Evolutionary conservation across 2,329 filamentous ascomycete species (phyloP), one percentile per base, ranked within the genome.

Genomic region (Nemania diffusa): DNA sequence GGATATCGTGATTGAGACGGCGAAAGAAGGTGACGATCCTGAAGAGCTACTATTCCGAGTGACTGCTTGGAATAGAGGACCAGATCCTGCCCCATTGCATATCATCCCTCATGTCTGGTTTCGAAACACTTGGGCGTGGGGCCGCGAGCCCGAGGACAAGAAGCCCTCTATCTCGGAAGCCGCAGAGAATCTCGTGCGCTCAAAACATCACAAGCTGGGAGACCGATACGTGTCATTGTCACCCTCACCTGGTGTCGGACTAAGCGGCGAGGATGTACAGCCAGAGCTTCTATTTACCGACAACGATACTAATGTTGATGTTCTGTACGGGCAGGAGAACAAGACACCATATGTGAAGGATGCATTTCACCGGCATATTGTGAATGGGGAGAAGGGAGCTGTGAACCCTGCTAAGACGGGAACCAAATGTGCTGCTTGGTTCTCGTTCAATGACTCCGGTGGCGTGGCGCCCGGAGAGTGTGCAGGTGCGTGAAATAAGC

Each of bases 91-190:
- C 15, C 94, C 94, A 24, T 83, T 98, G 62, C 96, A 98, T 80
- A 97, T 98, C 75, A 84, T 97, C 50, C 95, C 95, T 8, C 96
- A 98, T 68, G 89, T 97, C 59, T 97, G 94, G 93, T 98, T 97
- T 84, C 90, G 95, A 71, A 98, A 98, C 79, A 97, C 94, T 2
- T 98, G 96, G 96, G 88, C 92, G 44, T 98, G 95, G 95, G 95
- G 94, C 24, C 88, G 91, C 70, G 92, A 97, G 76, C 79, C 88
- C 11, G 83, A 85, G 32, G 88, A 91, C 57, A 90, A 90, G 78
- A 97, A 97, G 81, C 96, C 95, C 0, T 88, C 85, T n/a, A 91
- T 97, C 69, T 83, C 85, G 58, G 85, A 89, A 70, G 81, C 89
- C 27, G 87, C 84, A 26, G 88, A 91, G 29, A 89, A 90, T 55